Evolutionary conservation across 257 asterid genomes (phyloP).

Genomic region (Ophiorrhiza pumila): DNA sequence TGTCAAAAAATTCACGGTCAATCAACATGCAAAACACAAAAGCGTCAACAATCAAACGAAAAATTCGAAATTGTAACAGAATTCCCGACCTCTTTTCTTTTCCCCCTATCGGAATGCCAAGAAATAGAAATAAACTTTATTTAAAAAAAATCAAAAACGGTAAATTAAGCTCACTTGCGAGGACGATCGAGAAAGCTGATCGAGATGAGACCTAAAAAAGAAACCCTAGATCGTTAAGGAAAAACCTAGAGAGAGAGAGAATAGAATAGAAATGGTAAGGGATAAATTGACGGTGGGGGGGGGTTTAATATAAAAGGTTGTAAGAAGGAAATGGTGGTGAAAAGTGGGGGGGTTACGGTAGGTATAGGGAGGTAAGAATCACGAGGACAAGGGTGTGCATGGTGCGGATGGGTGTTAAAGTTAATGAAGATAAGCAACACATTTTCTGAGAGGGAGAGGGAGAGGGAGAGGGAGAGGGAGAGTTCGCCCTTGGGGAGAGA

Average conservation of each 20-base stretch:
- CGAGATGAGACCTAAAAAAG: background rate
- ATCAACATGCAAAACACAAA: background rate
- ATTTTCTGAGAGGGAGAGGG: constrained; percentile 22
- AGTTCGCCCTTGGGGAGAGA: constrained; percentile 2
- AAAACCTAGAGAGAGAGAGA: background rate
- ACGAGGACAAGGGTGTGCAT: constrained; percentile 6
- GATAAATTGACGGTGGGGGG: background rate
- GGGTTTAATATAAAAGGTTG: background rate
- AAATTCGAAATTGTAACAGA: background rate
- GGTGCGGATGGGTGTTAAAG: constrained; percentile 1
- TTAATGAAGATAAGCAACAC: constrained; percentile 29
- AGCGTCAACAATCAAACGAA: background rate
- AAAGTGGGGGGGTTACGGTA: background rate
- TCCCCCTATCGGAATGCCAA: background rate
- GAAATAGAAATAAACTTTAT: background rate
- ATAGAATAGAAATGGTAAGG: background rate
- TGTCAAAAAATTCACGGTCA: background rate
- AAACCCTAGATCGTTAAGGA: constrained; percentile 23
- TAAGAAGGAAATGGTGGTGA: too few relatives aligned
- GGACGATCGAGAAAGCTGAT: background rate
- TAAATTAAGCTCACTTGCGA: constrained; percentile 10
- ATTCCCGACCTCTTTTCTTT: background rate
- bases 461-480: constrained; percentile 15
- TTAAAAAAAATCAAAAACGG: background rate
- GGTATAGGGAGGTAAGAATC: constrained; percentile 3